Conservation (phyloP, 371 early-diverging fungal species). For the Entomophthora muscae region DNA sequence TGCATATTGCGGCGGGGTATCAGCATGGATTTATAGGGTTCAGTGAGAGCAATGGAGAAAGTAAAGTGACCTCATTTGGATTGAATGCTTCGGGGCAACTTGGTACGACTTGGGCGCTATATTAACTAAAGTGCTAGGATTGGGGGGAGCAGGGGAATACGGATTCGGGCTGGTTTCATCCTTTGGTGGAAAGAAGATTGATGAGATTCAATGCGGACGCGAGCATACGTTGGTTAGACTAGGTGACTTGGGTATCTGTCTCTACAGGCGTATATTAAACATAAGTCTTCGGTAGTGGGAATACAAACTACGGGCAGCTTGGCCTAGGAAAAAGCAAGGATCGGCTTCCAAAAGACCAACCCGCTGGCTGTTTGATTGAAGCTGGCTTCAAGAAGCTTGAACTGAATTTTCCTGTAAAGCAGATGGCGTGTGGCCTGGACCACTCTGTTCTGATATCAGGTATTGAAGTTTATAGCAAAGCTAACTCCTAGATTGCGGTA, state of each 20-base stretch:
- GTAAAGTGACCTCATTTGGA: background rate
- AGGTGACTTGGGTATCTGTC: background rate
- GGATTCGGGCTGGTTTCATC: background rate
- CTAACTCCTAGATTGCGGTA: slow-evolving; percentile 12
- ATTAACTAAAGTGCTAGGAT: no score
- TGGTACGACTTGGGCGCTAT: no score
- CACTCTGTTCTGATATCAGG: slow-evolving; percentile 43
- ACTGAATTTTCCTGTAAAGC: slow-evolving; percentile 19
- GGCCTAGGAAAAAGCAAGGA: slow-evolving; percentile 15
- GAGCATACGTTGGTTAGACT: background rate
- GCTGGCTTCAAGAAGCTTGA: slow-evolving; percentile 12
- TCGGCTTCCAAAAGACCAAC: slow-evolving; percentile 5
- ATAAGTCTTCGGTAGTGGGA: slow-evolving; percentile 17
- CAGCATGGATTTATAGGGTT: background rate
- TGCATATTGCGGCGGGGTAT: background rate
- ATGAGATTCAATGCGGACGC: background rate
- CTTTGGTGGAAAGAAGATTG: background rate
- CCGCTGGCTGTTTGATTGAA: slow-evolving; percentile 14
- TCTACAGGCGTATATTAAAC: background rate
- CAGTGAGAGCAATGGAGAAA: background rate
- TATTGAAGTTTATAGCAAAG: slow-evolving; percentile 9
- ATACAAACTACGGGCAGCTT: slow-evolving; percentile 20
- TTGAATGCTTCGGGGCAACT: slow-evolving; percentile 4
- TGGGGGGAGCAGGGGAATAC: background rate
- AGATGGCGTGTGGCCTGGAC: slow-evolving; percentile 54